Evolutionary conservation across 768 basidiomycete genomes (phyloP), one percentile per base, ranked within the genome.

Genomic region (Tricholoma bakamatsutake): DNA sequence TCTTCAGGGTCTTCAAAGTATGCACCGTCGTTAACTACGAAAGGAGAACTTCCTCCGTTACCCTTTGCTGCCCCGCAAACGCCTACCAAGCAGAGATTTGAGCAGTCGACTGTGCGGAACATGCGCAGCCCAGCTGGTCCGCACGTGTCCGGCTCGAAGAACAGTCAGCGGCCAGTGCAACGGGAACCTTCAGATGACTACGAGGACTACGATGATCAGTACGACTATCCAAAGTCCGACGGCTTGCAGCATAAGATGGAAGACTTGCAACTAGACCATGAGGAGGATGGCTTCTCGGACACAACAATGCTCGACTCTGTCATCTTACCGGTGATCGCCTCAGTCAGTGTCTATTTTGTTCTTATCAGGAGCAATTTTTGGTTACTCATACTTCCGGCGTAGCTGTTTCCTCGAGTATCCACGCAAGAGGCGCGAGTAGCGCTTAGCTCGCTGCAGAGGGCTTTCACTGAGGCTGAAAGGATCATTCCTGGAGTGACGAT

Each of bases 281-380:
- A 48, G 12, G 84, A 83, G 24, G 83, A 83, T 37, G 82, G 82
- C 18, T 69, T 88, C 42, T 83, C 88, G 4, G 89, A 91, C 66
- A 88, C 88, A 27, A 86, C 90, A n/a, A 96, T 98, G 86, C 76
- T 98, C 35, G 94, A 97, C 64, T 93, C 93, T 2, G 96, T 99
- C 30, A 87, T 98, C 51, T 73, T 98, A 28, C 97, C 97, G 21
- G 94, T 94, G n/a, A 87, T 98, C 63, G 91, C 94, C 43, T 95
- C 92, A 58, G 96, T 98, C 62, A 70, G 88, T 74, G 1, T 52
- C 11, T n/a, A 13, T 21, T 50, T 33, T 53, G 37, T 52, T 54
- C 42, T 13, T 21, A 30, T 55, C 30, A 33, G n/a, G 28, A 48
- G 21, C 8, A 15, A 24, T 5, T 37, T 13, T 13, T 55, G 12